Evolutionary conservation across 495 filamentous ascomycete genomes (phyloP), one percentile per base, ranked within the genome.

Genomic region (Collariella sp.): DNA sequence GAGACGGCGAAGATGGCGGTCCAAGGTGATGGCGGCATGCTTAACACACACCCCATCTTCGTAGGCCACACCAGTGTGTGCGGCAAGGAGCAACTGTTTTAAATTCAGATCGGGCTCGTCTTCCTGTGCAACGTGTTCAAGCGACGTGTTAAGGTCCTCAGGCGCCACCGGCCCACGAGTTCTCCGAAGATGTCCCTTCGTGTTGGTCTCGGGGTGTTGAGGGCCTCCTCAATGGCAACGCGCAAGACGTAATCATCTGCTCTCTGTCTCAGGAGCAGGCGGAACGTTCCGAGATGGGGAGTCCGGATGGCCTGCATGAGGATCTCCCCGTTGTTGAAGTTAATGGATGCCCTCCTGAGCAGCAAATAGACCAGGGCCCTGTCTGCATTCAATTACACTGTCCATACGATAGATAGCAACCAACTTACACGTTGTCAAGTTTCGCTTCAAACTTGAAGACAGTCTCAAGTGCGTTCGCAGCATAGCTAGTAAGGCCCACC

Each of bases 271-370:
- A 69, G 62, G 9, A 69, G 62, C 13, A 67, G 23, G 11, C 55
- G 62, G 22, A 69, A 62, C 2, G 52, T 50, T 7, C 63, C 62
- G 4, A 41, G 48, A 1, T 52, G 57, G 36, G 62, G 62, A 20
- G 58, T 63, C 0, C 62, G 56, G 24, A 69, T 57, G 18, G 66
- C 64, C 38, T 59, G 60, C 11, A 61, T 55, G 38, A 67, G 67
- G 9, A 61, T 60, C 19, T 69, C 62, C 12, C 66, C 66, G 29
- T 67, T 63, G 56, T 67, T 67, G 58, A 60, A 63, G 26, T 69
- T 69, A 1, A 65, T 60, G 0, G 60, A 63, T 7, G 57, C 62
- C 5, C 58, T 46, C 1, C 51, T 60, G 3, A 69, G 46, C 1
- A 69, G 62, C 0, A 62, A 11, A 34, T 62, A 41, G 19, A 62